Percentiles rank a stretch among this genome's conserved stretches.
Evolutionary conservation across 176 grass and related monocot species (phyloP).

Genomic region (Cocos nucifera): DNA sequence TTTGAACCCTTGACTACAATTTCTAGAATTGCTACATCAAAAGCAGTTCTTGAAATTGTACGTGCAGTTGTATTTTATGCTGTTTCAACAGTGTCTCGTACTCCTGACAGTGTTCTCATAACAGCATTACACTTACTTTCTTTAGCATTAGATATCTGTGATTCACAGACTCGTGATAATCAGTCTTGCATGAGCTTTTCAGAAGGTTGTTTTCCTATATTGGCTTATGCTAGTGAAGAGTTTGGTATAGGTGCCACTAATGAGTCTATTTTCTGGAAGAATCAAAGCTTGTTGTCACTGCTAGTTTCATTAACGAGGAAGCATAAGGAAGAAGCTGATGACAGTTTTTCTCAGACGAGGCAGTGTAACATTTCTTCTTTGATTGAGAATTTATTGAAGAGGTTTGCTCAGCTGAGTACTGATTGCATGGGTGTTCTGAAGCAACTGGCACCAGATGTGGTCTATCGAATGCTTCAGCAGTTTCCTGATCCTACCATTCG

Average conservation of each 20-base stretch:
- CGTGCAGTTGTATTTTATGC: constrained; percentile 80
- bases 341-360: constrained; percentile 47
- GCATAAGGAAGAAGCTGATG: constrained; percentile 78
- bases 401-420: constrained; percentile 59
- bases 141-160: constrained; percentile 79
- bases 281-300: constrained; percentile 60
- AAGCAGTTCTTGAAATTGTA: constrained; percentile 66
- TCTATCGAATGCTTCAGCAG: constrained; percentile 29
- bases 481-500: constrained; percentile 12
- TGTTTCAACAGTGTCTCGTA: constrained; percentile 47
- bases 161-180: constrained; percentile 47
- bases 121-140: constrained; percentile 72
- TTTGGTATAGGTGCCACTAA: constrained; percentile 15
- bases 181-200: constrained; percentile 48
- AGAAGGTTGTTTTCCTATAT: constrained; percentile 43
- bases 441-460: constrained; percentile 55
- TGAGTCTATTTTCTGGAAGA: constrained; percentile 41
- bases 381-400: constrained; percentile 79
- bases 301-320: constrained; percentile 72
- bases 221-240: constrained; percentile 56
- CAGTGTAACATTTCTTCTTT: constrained; percentile 78
- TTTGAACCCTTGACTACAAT: constrained; percentile 56
- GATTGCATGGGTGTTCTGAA: constrained; percentile 48
- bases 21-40: constrained; percentile 72
- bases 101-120: constrained; percentile 84